phyloP scores from a whole-genome alignment of 108 stramenopile species.

The Nannochloropsis gaditana region DNA sequence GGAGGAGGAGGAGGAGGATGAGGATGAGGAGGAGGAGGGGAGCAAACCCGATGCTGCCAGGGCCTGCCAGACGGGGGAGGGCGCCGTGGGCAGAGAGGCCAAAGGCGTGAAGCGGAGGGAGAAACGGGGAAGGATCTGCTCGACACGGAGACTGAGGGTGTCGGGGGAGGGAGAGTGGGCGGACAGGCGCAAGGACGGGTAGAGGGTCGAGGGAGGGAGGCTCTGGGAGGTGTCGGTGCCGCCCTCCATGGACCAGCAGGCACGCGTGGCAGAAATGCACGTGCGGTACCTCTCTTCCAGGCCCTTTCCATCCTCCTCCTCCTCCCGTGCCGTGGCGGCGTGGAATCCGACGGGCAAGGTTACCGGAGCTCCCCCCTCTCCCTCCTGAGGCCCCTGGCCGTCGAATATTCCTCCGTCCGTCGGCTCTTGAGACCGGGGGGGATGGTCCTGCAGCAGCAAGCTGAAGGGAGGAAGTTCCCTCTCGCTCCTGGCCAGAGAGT shows the following conservation, averaged over 20 bases:
- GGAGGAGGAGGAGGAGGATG: too few species aligned
- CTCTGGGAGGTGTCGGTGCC: too few species aligned
- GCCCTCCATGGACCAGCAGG: too few species aligned
- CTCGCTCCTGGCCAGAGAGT: not conserved
- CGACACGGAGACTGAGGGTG: conserved; percentile 5
- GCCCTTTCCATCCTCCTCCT: not conserved
- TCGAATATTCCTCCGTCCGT: not conserved
- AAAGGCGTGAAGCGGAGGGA: conserved; percentile 14
- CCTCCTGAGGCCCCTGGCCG: not conserved
- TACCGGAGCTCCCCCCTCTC: not conserved
- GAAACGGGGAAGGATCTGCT: not conserved
- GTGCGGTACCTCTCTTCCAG: too few species aligned
- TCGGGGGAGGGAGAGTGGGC: not conserved
- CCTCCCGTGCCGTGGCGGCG: not conserved
- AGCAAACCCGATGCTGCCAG: too few species aligned
- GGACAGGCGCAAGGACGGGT: not conserved
- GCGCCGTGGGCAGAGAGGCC: not conserved
- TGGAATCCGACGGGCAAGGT: not conserved
- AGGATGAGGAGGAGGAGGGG: too few species aligned
- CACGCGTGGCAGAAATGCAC: too few species aligned
- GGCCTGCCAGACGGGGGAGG: too few species aligned
- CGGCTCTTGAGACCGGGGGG: not conserved
- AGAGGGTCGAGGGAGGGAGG: not conserved
- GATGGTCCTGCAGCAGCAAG: not conserved
- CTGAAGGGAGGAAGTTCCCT: not conserved